Evolutionary conservation across 2,329 filamentous ascomycete species (phyloP), one percentile per base, ranked within the genome.

Genomic region (Fusarium avenaceum): DNA sequence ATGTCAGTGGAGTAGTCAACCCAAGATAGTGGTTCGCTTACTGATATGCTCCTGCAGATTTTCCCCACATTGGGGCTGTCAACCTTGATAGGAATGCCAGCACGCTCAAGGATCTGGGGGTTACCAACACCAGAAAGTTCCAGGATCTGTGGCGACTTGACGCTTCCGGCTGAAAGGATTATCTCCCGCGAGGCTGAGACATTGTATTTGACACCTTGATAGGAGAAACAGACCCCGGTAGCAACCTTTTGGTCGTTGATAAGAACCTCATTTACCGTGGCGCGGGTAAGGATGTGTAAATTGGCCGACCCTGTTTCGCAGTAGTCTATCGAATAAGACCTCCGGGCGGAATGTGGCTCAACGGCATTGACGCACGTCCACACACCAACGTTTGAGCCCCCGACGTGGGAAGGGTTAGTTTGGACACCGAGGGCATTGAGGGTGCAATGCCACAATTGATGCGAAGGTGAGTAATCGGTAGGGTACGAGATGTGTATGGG

Each of bases 41-140:
- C 77, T 76, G 22, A 77, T 62, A 66, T 85, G 83, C 67, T 85
- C 83, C 66, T 83, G 81, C 35, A 84, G 75, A 61, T 85, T 85
- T 70, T 82, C 80, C 53, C 83, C 3, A 85, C 85, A 4, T 77
- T 79, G 2, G 81, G 78, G 38, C 82, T 78, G 35, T 80, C 75
- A 11, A 84, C 75, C 39, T 82, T 75, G 20, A 77, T 65, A 1
- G 73, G 64, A 28, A 85, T 77, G 11, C 76, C 77, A 6, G 81
- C 80, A n/a, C 70, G 71, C 10, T 72, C 55, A 33, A 84, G 67
- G 4, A 84, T 63, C 1, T 72, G 58, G 1, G 70, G 65, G 45
- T 81, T 78, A 6, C 89, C 89, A 39, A 91, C 82, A 0, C 89
- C 88, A 0, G 87, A 89, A 3, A 89, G 78, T 65, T 90, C 88